These are phyloP conservation scores for Nakazawaea laoshanensis DNA, from an alignment of 805 yeast species.

Conservation along the genomic window DNA sequence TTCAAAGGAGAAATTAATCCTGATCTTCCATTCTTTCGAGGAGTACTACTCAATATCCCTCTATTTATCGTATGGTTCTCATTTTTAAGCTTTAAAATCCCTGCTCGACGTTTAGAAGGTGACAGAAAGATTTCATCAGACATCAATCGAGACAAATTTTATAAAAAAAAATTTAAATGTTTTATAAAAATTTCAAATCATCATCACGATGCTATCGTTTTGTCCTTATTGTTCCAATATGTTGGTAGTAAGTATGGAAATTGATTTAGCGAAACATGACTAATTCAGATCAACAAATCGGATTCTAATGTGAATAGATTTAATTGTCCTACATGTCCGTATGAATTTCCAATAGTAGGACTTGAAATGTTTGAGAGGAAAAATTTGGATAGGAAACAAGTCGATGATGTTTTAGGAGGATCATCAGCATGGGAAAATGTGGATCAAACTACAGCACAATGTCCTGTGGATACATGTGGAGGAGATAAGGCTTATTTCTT, in stretches of 20 bases:
- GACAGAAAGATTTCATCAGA: constrained; percentile 17
- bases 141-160: constrained; percentile 10
- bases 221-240: constrained; percentile 93
- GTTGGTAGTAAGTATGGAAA: constrained; percentile 48
- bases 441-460: constrained; percentile 88
- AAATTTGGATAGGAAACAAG: constrained; percentile 74
- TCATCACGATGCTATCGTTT: constrained; percentile 66
- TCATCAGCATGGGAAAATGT: constrained; percentile 99
- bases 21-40: constrained; percentile 30
- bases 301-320: constrained; percentile 54
- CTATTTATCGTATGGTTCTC: constrained; percentile 14
- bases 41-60: constrained; percentile 15
- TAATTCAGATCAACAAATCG: constrained; percentile 41
- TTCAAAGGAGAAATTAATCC: constrained; percentile 37
- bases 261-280: constrained; percentile 4
- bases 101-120: constrained; percentile 19
- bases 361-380: constrained; percentile 81
- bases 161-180: constrained; percentile 14
- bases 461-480: constrained; percentile 84
- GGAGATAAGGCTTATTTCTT: constrained; percentile 90
- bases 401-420: constrained; percentile 95
- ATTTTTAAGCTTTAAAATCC: constrained; percentile 14
- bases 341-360: constrained; percentile 82
- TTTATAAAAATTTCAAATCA: background rate
- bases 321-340: constrained; percentile 92